Base-by-base conservation (phyloP, 768 basidiomycete genomes). In the Agrocybe praecox region DNA sequence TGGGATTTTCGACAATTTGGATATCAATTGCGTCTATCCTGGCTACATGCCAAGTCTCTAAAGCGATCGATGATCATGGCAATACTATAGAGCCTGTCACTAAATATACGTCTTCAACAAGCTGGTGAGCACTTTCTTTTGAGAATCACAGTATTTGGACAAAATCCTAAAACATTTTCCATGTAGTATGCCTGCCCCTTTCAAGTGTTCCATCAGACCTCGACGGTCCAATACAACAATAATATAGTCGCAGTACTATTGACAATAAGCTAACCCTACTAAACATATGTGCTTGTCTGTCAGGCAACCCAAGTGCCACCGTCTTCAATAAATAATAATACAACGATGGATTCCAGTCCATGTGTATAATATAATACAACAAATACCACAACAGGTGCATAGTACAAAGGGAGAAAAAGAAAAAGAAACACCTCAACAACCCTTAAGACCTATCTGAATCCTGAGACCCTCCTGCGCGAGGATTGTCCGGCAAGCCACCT, bases 11-110 rank as follows among this genome's bases (percentile, higher is more conserved):
- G 12, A 52, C 62, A 2, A 32, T 67, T 14, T 69, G 55, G 47
- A 57, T 60, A n/a, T 47, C 59, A 7, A 32, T 66, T 11, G 52
- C 62, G 4, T 63, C 63, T 2, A 45, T 63, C 1, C 50, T 69
- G 10, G 56, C 66, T 1, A 46, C 60, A 9, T 69, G 61, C 52
- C 49, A 64, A 45, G 62, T 69, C 29, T 47, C 42, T 7, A 59
- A 63, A 17, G 54, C 55, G 9, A 40, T 58, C 8, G 66, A 66
- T 43, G 48, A 58, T 17, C 23, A 59, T 17, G 66, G 66, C 1
- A 57, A 62, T 21, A 56, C 51, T 10, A 55, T 58, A 26, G 49
- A 46, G 6, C 46, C 62, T 10, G 40, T 46, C 18, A 26, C 55
- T 15, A 59, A 53, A 15, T 60, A 48, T 24, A 19, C 33, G 9